Base-by-base conservation (phyloP, 257 asterid species). In the Cinchona pubescens region DNA sequence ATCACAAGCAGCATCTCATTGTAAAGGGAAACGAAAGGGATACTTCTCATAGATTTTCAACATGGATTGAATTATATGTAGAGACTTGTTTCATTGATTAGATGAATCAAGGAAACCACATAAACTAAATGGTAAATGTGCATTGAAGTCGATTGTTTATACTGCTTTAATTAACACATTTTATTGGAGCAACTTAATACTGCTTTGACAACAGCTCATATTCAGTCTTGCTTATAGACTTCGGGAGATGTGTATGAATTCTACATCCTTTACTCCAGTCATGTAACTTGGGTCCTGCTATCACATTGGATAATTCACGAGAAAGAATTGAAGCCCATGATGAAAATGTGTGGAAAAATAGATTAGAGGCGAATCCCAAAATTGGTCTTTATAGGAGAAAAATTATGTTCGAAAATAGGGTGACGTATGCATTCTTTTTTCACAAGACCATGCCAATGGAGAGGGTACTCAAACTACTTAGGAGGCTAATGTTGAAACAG, bases 21-120 rank as follows among this genome's bases (percentile, higher is more conserved):
- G 19, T 29, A 19, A 15, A 6, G 35, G 23, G 38, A 62, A 62
- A 62, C 42, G 18, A 62, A 62, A 62, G 13, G 38, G 42, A 10
- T 62, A 30, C 34, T 62, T 62, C 19, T 32, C 25, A 29, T 62
- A 43, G 68, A 62, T 34, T 5, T 19, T 7, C 15, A 34, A 62
- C 21, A 62, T 62, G 68, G 68, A 62, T 38, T 29, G 12, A 62
- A n/a, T 62, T 35, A 10, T 62, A 62, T n/a, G n/a, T n/a, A n/a
- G n/a, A 43, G 40, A 32, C 68, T 62, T 62, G 42, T 62, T 62
- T 62, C 40, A 62, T 62, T 12, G 68, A 62, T 40, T n/a, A 62
- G 27, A 62, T 62, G 67, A 62, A 62, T 27, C 67, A 37, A 32
- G 67, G 40, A 11, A 62, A 62, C 42, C n/a, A n/a, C n/a, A n/a